phyloP scores from a whole-genome alignment of 495 filamentous ascomycete genomes.

The Clavariopsis aquatica region DNA sequence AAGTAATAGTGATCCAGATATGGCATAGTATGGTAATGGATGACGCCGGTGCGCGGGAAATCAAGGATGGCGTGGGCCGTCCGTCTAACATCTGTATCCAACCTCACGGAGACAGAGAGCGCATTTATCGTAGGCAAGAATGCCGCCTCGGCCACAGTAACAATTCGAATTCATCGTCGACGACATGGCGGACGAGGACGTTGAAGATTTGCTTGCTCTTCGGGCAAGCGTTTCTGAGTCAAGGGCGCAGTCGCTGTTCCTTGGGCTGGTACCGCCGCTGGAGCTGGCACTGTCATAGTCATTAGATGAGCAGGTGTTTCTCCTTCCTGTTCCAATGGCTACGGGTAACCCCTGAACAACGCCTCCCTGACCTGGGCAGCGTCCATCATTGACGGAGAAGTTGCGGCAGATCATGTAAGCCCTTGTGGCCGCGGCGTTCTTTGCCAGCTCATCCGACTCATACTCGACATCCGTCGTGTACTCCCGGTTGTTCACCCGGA shows the following conservation, averaged over 20 bases:
- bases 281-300: slow-evolving; percentile 49
- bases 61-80: not conserved
- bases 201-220: slow-evolving; percentile 38
- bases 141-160: slow-evolving; percentile 38
- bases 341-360: slow-evolving; percentile 86
- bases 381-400: slow-evolving; percentile 97
- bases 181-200: not conserved
- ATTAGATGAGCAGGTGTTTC: slow-evolving; percentile 46
- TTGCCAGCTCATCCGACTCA: slow-evolving; percentile 76
- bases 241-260: slow-evolving; percentile 50
- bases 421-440: slow-evolving; percentile 93
- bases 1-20: not conserved
- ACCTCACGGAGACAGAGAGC: slow-evolving; percentile 36
- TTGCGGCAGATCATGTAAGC: slow-evolving; percentile 98
- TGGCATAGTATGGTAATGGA: not conserved
- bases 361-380: slow-evolving; percentile 72
- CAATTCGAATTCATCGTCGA: slow-evolving; percentile 19
- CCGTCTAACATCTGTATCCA: slow-evolving; percentile 28
- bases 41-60: slow-evolving; percentile 13
- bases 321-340: slow-evolving; percentile 64
- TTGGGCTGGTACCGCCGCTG: slow-evolving; percentile 61
- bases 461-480: slow-evolving; percentile 90
- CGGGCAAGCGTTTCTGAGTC: slow-evolving; percentile 35
- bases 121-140: slow-evolving; percentile 39
- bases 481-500: slow-evolving; percentile 93